A percentile compares a stretch with the other conserved stretches of the same genome.
These are phyloP conservation scores for Cyberlindnera samutprakarnensis DNA, from an alignment of 805 yeast species.

Conservation along the genomic window DNA sequence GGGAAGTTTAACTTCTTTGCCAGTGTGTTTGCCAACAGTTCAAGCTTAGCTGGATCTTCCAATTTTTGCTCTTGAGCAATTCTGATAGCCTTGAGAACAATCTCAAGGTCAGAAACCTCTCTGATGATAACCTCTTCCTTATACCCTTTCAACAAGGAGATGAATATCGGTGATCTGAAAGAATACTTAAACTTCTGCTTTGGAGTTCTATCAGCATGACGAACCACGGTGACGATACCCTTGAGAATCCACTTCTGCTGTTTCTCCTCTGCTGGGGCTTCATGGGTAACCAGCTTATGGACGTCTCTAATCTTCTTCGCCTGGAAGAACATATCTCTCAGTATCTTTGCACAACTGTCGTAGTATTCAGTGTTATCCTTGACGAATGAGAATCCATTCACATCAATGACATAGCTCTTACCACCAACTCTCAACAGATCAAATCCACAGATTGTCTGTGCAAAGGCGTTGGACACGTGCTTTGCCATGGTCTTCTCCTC, in stretches of 20 bases:
- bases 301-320: constrained; percentile 44
- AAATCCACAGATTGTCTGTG: constrained; percentile 95
- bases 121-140: constrained; percentile 94
- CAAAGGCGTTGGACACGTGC: constrained; percentile 65
- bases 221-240: constrained; percentile 82
- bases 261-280: constrained; percentile 30
- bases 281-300: constrained; percentile 29
- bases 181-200: constrained; percentile 96
- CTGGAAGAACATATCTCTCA: constrained; percentile 65
- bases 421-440: constrained; percentile 88
- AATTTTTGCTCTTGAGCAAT: constrained; percentile 71
- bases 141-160: constrained; percentile 85
- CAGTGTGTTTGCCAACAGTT: constrained; percentile 71
- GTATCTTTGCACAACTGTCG: constrained; percentile 70
- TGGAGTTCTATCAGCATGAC: constrained; percentile 99
- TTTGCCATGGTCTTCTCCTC: constrained; percentile 79
- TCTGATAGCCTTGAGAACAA: constrained; percentile 77
- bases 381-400: constrained; percentile 95
- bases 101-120: constrained; percentile 76
- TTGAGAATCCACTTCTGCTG: constrained; percentile 93
- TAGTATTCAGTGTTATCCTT: constrained; percentile 86
- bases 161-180: constrained; percentile 79
- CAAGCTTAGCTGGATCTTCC: constrained; percentile 75
- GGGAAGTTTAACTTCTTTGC: constrained; percentile 87
- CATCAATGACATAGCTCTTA: constrained; percentile 88